phyloP scores from a whole-genome alignment of 2,329 filamentous ascomycete species.

The Trichoderma sp. region DNA sequence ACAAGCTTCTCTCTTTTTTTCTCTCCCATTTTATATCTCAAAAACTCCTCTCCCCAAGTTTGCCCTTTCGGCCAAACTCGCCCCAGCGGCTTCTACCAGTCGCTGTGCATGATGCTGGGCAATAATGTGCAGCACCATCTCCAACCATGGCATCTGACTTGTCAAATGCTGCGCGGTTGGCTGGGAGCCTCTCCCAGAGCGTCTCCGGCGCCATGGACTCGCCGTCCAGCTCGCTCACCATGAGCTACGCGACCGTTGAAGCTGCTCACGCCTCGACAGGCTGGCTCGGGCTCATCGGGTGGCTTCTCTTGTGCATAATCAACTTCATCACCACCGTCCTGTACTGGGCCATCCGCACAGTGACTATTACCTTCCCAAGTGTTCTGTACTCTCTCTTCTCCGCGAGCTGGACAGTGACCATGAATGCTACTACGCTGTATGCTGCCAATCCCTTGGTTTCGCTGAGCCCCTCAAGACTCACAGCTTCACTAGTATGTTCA shows the following conservation, averaged over 20 bases:
- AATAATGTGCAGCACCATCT: conserved; percentile 30
- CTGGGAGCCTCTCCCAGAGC: conserved; percentile 34
- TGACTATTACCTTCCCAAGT: conserved; percentile 84
- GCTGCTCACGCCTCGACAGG: conserved; percentile 43
- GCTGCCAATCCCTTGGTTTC: conserved; percentile 28
- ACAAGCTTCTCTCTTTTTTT: conserved; percentile 4
- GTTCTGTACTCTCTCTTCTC: conserved; percentile 88
- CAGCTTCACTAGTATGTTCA: conserved; percentile 59
- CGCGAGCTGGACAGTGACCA: conserved; percentile 91
- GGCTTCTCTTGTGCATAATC: conserved; percentile 53
- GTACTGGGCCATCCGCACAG: conserved; percentile 81
- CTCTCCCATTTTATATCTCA: conserved; percentile 16
- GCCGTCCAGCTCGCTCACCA: conserved; percentile 33
- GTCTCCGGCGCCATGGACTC: conserved; percentile 33
- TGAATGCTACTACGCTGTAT: conserved; percentile 96
- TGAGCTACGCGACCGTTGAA: conserved; percentile 33
- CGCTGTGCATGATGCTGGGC: conserved; percentile 38
- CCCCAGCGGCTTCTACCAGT: conserved; percentile 25
- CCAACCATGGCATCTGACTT: conserved; percentile 42
- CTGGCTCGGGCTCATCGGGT: conserved; percentile 58
- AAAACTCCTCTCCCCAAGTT: background rate
- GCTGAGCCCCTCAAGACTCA: conserved; percentile 21
- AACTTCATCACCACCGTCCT: conserved; percentile 56
- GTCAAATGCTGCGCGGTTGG: conserved; percentile 37
- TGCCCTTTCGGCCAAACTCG: conserved; percentile 18